These are phyloP conservation scores for Kluyveromyces marxianus DNA, from an alignment of 1,139 yeast species.

Conservation along the genomic window DNA sequence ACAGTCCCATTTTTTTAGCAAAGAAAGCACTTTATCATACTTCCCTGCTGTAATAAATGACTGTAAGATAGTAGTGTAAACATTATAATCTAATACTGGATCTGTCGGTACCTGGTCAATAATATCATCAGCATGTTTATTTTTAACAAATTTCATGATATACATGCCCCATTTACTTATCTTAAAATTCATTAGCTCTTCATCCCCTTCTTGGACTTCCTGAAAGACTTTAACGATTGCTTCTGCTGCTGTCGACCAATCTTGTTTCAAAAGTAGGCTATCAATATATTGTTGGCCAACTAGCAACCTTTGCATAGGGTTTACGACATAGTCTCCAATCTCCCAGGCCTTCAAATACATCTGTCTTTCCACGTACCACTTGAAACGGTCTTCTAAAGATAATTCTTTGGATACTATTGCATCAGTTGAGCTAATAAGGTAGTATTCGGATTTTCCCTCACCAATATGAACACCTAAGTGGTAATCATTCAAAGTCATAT, in stretches of 20 bases:
- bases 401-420: constrained; percentile 70
- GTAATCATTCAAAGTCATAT: constrained; percentile 74
- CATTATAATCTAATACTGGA: constrained; percentile 32
- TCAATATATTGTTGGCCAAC: constrained; percentile 62
- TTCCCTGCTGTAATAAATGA: constrained; percentile 39
- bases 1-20: constrained; percentile 52
- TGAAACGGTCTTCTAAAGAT: constrained; percentile 56
- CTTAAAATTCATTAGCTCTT: constrained; percentile 31
- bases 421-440: constrained; percentile 72
- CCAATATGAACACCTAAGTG: constrained; percentile 48
- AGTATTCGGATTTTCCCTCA: constrained; percentile 40
- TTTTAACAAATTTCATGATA: constrained; percentile 47
- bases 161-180: constrained; percentile 60
- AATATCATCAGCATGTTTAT: constrained; percentile 41
- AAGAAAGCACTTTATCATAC: constrained; percentile 34
- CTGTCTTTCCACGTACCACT: constrained; percentile 60
- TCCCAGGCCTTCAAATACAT: constrained; percentile 68
- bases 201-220: constrained; percentile 30
- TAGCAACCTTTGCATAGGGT: constrained; percentile 43
- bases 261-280: constrained; percentile 39
- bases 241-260: constrained; percentile 53
- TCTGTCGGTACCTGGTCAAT: constrained; percentile 48
- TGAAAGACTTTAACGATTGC: constrained; percentile 33
- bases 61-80: constrained; percentile 48
- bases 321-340: constrained; percentile 52